These are phyloP conservation scores for Blastobotrys muscicola DNA, from an alignment of 805 yeast genomes.

Conservation along the genomic window DNA sequence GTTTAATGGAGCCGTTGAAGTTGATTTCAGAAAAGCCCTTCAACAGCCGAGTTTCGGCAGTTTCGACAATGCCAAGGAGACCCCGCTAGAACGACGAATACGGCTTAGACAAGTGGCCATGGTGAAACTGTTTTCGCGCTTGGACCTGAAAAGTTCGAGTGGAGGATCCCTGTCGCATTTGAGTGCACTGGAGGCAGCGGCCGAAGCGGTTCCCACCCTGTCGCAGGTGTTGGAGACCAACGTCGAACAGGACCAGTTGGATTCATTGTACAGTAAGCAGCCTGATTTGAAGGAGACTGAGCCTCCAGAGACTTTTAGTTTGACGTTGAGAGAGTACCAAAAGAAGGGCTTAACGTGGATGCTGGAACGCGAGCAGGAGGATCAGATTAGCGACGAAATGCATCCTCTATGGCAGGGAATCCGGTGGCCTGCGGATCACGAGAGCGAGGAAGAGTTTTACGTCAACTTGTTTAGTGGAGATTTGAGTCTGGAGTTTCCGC, in stretches of 20 bases:
- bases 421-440: slow-evolving; percentile 51
- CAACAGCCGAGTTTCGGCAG: slow-evolving; percentile 8
- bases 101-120: slow-evolving; percentile 49
- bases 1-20: slow-evolving; percentile 23
- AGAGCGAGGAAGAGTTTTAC: slow-evolving; percentile 46
- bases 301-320: slow-evolving; percentile 45
- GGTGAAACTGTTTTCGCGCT: slow-evolving; percentile 43
- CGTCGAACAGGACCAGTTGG: slow-evolving; percentile 61
- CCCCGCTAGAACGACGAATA: slow-evolving; percentile 41
- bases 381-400: slow-evolving; percentile 41
- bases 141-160: slow-evolving; percentile 23
- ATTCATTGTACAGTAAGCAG: slow-evolving; percentile 65
- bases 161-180: background rate
- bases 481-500: slow-evolving; percentile 57
- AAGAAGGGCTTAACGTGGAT: slow-evolving; percentile 83
- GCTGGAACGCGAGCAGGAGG: slow-evolving; percentile 54
- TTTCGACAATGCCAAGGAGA: slow-evolving; percentile 35
- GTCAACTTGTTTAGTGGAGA: slow-evolving; percentile 77
- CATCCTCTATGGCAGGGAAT: slow-evolving; percentile 83
- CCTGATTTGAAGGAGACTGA: slow-evolving; percentile 57
- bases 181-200: slow-evolving; percentile 7
- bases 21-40: slow-evolving; percentile 13
- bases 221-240: slow-evolving; percentile 23
- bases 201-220: slow-evolving; percentile 1
- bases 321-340: slow-evolving; percentile 67